Percentiles rank a stretch among this genome's conserved stretches.
Evolutionary conservation across 1,284 basidiomycete genomes (phyloP).

Genomic region (Cystobasidiaceae sp.): DNA sequence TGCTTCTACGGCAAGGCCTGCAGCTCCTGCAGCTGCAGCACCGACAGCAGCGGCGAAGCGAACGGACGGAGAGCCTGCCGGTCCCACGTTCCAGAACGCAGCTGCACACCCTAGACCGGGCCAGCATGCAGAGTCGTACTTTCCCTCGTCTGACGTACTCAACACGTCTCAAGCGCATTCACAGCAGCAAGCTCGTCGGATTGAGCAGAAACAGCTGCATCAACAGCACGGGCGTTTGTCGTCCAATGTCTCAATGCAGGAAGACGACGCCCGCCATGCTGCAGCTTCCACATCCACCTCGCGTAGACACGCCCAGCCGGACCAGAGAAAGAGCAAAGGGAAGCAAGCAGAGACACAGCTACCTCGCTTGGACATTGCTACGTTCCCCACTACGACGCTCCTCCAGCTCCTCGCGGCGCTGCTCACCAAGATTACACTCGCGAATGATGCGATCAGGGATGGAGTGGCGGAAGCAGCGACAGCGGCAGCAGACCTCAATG

Average conservation of each 20-base stretch:
- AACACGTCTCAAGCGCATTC: too few relatives aligned
- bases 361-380: conserved; percentile 51
- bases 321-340: too few relatives aligned
- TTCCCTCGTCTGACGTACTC: background rate
- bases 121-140: conserved; percentile 4
- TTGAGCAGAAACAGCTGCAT: background rate
- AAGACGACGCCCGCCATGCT: background rate
- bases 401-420: conserved; percentile 82
- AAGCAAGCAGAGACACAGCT: conserved; percentile 27
- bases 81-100: conserved; percentile 16
- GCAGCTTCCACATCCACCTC: background rate
- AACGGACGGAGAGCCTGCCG: background rate
- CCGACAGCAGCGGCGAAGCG: background rate
- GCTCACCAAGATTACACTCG: conserved; percentile 82
- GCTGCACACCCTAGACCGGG: too few relatives aligned
- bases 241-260: too few relatives aligned
- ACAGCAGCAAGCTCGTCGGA: too few relatives aligned
- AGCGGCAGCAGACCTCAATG: too few relatives aligned
- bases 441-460: conserved; percentile 62
- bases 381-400: conserved; percentile 59
- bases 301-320: too few relatives aligned
- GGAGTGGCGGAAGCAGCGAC: background rate
- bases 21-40: background rate
- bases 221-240: background rate
- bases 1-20: background rate